Evolutionary conservation across 768 basidiomycete species (phyloP).

Genomic region (Neoboletus magnificus): DNA sequence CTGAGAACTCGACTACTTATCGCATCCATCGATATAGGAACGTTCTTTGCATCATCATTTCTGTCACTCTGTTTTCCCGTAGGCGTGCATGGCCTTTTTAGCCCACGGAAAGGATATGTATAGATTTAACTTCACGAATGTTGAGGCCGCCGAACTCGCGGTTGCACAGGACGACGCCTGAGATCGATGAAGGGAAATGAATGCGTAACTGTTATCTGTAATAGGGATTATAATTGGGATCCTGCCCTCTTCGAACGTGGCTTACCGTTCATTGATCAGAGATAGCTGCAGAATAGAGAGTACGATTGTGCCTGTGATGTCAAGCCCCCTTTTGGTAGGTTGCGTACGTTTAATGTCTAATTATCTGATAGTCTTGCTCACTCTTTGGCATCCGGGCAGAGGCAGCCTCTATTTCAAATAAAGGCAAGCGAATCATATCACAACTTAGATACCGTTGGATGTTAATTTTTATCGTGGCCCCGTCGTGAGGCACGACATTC

Average conservation of each 20-base stretch:
- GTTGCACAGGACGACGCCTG: not conserved
- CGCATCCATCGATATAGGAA: not conserved
- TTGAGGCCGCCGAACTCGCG: not conserved
- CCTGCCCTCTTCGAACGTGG: not conserved
- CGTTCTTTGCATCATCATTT: not conserved
- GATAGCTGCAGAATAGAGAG: not conserved
- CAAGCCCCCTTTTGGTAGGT: conserved; percentile 2
- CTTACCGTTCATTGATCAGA: not conserved
- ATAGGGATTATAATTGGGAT: not conserved
- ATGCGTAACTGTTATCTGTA: not conserved
- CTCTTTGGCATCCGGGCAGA: not conserved
- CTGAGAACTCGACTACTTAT: not conserved
- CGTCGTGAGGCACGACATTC: conserved; percentile 6
- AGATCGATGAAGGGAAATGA: not conserved
- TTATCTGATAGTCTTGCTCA: not conserved
- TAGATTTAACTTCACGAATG: not conserved
- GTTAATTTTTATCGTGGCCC: not conserved
- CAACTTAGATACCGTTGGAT: not conserved
- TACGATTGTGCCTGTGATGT: conserved; percentile 7
- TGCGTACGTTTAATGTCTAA: not conserved
- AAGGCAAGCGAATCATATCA: not conserved
- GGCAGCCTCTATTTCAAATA: not conserved
- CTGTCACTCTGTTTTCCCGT: not conserved
- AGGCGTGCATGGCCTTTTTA: not conserved
- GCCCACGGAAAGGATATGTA: not conserved